Conservation (phyloP, 345 rosid species). For the Gossypium turneri region DNA sequence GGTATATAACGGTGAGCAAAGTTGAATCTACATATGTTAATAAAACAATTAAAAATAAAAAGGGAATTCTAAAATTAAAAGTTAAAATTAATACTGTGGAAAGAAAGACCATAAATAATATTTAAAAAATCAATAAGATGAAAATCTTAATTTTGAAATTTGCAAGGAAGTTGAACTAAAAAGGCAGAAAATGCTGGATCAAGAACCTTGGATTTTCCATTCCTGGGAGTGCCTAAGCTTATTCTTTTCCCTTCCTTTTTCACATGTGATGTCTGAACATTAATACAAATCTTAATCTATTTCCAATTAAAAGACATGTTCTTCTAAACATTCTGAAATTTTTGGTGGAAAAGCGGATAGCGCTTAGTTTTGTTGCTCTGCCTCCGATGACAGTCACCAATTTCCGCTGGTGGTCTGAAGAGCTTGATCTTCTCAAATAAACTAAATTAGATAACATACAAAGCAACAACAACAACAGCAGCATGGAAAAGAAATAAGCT, state of each 20-base stretch:
- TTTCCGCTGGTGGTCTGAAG: too few relatives aligned
- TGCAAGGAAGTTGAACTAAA: conserved; percentile 52
- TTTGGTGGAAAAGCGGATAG: background rate
- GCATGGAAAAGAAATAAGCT: too few relatives aligned
- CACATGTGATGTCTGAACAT: conserved; percentile 33
- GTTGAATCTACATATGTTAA: too few relatives aligned
- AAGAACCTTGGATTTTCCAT: conserved; percentile 33
- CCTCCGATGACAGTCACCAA: background rate
- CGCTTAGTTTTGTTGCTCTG: background rate
- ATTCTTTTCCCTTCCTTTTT: conserved; percentile 25
- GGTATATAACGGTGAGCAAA: too few relatives aligned
- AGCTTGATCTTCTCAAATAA: too few relatives aligned
- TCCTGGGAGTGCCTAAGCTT: conserved; percentile 26
- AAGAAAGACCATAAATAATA: too few relatives aligned
- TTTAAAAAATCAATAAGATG: too few relatives aligned
- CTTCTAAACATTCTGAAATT: background rate
- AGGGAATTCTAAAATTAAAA: too few relatives aligned
- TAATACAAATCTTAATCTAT: background rate
- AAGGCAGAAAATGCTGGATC: conserved; percentile 51
- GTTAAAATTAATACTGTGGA: too few relatives aligned
- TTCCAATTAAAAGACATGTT: background rate
- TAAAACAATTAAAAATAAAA: too few relatives aligned
- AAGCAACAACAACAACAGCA: too few relatives aligned
- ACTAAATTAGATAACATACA: too few relatives aligned
- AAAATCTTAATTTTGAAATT: conserved; percentile 26